Base-by-base conservation (phyloP, 2,329 filamentous ascomycete species). In the Fragosphaeria purpurea region DNA sequence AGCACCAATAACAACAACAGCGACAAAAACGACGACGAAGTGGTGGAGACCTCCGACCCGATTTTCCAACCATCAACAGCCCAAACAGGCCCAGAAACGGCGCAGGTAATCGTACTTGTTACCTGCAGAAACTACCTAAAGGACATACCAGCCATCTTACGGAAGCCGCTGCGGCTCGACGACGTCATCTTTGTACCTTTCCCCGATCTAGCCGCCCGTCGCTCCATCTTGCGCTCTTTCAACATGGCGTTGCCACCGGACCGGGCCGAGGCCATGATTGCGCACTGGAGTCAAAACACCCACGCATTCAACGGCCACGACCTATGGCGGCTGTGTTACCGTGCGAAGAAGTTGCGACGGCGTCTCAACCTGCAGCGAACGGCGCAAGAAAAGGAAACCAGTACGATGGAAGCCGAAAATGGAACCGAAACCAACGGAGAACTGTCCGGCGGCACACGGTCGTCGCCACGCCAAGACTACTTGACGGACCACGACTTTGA, bases 271-370 rank as follows among this genome's bases (percentile, higher is more conserved):
- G 66, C 67, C 1, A 69, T 80, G 8, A 67, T 88, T 13, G 67
- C 74, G 4, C 69, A 74, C 13, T 69, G 95, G 42, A 84, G 84
- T 41, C 79, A 86, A 54, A 79, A 81, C 50, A 94, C 90, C 0
- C 89, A 96, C 61, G 91, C 90, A 4, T 96, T 88, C 64, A 94
- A 88, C 35, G 85, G 86, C 1, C 70, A 72, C n/a, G 76, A 75
- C 11, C 71, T 96, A 0, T 10, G n/a, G n/a, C 50, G 37, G 2
- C 45, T 57, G 5, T 46, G 22, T 41, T 4, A 31, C 41, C 22
- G 22, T 22, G 22, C 22, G 22, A 22, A 22, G 22, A 22, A 22
- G 22, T 22, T 22, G 22, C 22, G 22, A 22, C 22, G 22, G 22
- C 22, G 22, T 22, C 22, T 22, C 22, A 22, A 22, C 22, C 22